Evolutionary conservation across 1,284 basidiomycete genomes (phyloP).

Genomic region (Rhodotorula sp.): DNA sequence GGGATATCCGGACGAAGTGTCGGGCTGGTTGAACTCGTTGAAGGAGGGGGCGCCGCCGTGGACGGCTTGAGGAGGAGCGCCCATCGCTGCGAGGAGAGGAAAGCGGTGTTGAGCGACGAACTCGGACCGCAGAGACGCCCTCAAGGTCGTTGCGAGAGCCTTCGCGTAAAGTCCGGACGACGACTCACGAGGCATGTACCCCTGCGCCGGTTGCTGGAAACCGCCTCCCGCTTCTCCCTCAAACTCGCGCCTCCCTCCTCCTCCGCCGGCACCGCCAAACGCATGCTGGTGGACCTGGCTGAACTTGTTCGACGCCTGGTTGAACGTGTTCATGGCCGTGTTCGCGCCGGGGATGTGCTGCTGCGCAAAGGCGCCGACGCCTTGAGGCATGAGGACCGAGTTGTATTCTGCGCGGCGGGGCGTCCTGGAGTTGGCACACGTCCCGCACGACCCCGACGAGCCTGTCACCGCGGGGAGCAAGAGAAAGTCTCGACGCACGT

Average conservation of each 20-base stretch:
- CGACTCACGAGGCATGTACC: conserved; percentile 18
- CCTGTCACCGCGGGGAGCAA: too few relatives aligned
- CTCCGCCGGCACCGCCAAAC: conserved; percentile 4
- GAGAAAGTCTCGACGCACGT: background rate
- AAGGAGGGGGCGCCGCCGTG: conserved; percentile 17
- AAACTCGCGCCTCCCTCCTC: background rate
- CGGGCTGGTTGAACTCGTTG: conserved; percentile 3
- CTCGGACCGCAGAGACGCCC: background rate
- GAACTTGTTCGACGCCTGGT: conserved; percentile 25
- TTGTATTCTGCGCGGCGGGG: conserved; percentile 22
- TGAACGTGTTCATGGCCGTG: conserved; percentile 25
- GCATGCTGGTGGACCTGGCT: background rate
- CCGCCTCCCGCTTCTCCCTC: conserved; percentile 8
- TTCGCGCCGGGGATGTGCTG: conserved; percentile 36
- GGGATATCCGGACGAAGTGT: conserved; percentile 4
- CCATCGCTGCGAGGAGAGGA: background rate
- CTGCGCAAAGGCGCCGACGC: conserved; percentile 33
- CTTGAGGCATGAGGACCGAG: conserved; percentile 34
- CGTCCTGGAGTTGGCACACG: too few relatives aligned
- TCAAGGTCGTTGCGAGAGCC: background rate
- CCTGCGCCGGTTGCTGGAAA: conserved; percentile 9
- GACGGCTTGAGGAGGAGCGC: conserved; percentile 18
- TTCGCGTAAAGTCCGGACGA: too few relatives aligned
- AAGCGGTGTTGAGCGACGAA: background rate
- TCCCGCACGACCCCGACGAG: too few relatives aligned